Evolutionary conservation across 2,329 filamentous ascomycete genomes (phyloP), one percentile per base, ranked within the genome.

Genomic region (Penicillium sp.): DNA sequence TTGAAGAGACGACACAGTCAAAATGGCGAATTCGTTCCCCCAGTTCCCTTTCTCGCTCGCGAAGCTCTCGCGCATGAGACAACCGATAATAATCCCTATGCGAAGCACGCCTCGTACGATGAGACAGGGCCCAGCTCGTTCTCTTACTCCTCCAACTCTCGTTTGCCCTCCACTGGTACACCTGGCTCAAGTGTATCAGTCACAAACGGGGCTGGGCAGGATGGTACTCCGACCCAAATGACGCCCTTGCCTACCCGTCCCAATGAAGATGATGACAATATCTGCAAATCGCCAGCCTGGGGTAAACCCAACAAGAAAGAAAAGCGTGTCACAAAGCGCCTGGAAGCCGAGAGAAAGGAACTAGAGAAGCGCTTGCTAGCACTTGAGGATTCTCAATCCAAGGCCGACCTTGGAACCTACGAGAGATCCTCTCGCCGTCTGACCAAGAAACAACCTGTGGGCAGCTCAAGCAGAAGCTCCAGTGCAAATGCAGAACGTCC

Each of bases 371-470:
- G 58, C 8, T 49, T 60, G 24, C 51, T 51, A 17, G 38, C 55
- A 9, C 52, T 61, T 3, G 58, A 61, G 40, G 56, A 57, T 29
- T 48, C 52, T 17, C 58, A 61, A 32, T 22, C 55, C 42, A 41
- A 57, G 57, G 46, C 46, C 40, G 38, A 56, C 41, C 26, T 51
- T 45, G 47, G 56, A 52, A 40, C 40, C 41, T 19, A 51, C 38
- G 62, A 59, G 39, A 57, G 60, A 35, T 54, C 55, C 15, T 53
- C 64, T 29, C 64, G 63, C 2, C 65, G 66, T 29, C 55, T 69
- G 15, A 63, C 61, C 15, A 69, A 69, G 49, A 69, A 67, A 49
- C 64, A 67, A 38, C 65, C 66, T 1, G 39, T 63, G 4, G 54
- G 52, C 19, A 64, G 51, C 47, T 61, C 61, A 26, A 64, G 58